phyloP scores from a whole-genome alignment of 148 eudicot genomes.

The Beta vulgaris region DNA sequence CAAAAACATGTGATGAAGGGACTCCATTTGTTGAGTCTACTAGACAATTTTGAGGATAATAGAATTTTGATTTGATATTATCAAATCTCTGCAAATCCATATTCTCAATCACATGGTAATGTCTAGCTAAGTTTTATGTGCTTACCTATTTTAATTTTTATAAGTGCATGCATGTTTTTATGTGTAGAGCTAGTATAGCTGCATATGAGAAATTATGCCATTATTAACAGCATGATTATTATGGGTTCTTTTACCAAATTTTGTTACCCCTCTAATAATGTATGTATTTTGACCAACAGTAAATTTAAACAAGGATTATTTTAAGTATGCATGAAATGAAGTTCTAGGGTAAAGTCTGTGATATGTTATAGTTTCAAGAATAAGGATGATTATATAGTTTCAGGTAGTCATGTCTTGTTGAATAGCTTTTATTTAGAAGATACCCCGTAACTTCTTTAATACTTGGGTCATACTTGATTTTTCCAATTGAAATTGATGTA shows the following conservation, averaged over 20 bases:
- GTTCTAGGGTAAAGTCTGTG: too few species aligned
- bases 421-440: too few species aligned
- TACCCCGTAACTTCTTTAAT: too few species aligned
- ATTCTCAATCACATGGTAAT: conserved; percentile 17
- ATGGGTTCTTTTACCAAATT: background rate
- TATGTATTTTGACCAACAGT: background rate
- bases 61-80: background rate
- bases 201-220: background rate
- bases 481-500: too few species aligned
- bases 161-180: background rate
- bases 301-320: background rate
- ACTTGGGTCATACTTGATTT: too few species aligned
- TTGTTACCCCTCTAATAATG: background rate
- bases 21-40: conserved; percentile 8
- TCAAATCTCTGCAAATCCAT: conserved; percentile 13
- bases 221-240: background rate
- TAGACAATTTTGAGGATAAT: conserved; percentile 5
- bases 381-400: too few species aligned
- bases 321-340: background rate
- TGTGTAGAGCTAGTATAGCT: conserved; percentile 13
- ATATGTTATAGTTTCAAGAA: too few species aligned
- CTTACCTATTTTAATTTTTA: too few species aligned
- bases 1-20: conserved; percentile 18
- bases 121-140: background rate
- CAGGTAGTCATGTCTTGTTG: too few species aligned